Conservation (phyloP, 2,329 filamentous ascomycete genomes). For the Passalora sequoiae region DNA sequence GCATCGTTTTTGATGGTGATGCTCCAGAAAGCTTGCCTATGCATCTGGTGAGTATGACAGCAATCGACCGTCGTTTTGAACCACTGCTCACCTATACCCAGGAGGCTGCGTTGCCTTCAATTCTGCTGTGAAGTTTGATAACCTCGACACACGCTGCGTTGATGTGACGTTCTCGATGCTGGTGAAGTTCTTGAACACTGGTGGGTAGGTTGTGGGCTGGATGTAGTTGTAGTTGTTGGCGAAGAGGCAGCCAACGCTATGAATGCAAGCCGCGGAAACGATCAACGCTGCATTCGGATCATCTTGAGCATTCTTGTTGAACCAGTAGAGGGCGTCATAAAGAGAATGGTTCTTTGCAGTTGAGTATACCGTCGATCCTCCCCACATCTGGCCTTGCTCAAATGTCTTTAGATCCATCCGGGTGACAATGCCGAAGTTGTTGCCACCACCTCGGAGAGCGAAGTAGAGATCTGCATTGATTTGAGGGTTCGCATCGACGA, state of each 20-base stretch:
- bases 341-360: constrained; percentile 5
- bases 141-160: constrained; percentile 6
- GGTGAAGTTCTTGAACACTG: constrained; percentile 9
- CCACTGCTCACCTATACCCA: constrained; percentile 3
- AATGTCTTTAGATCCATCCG: constrained; percentile 24
- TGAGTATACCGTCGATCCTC: constrained; percentile 9
- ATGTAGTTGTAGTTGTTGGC: constrained; percentile 10
- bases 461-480: constrained; percentile 23
- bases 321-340: constrained; percentile 12
- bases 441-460: constrained; percentile 25
- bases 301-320: constrained; percentile 8
- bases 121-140: constrained; percentile 7
- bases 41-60: too few species aligned
- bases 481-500: constrained; percentile 22
- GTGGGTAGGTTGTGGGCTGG: constrained; percentile 4
- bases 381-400: constrained; percentile 18
- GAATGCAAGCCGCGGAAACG: constrained; percentile 5
- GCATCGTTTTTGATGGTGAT: constrained; percentile 8
- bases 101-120: constrained; percentile 10
- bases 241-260: constrained; percentile 7
- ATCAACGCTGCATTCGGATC: constrained; percentile 7
- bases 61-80: too few species aligned
- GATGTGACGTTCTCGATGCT: constrained; percentile 3
- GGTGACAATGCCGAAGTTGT: constrained; percentile 31
- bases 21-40: constrained; percentile 7